Evolutionary conservation across 805 yeast species (phyloP).

Genomic region (Debaryomyces maramus): DNA sequence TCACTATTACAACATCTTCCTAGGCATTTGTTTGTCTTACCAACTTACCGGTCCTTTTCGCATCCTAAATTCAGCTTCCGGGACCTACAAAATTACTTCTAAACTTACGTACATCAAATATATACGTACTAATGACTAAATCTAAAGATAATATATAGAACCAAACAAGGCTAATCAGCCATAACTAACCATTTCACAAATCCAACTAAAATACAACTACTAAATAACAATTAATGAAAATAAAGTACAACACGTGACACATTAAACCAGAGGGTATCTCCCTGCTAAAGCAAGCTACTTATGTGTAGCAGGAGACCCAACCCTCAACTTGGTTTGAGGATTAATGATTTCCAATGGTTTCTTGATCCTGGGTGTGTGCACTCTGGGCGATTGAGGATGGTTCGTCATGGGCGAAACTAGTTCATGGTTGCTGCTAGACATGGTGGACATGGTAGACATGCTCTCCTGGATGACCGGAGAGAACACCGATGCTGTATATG

Average conservation of each 20-base stretch:
- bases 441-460: slow-evolving; percentile 42
- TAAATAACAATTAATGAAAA: slow-evolving; percentile 2
- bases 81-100: too few species aligned
- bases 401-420: slow-evolving; percentile 8
- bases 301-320: slow-evolving; percentile 47
- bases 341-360: slow-evolving; percentile 63
- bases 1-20: too few species aligned
- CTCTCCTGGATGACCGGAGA: slow-evolving; percentile 41
- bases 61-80: too few species aligned
- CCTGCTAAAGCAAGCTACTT: slow-evolving; percentile 7
- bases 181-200: background rate
- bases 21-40: too few species aligned
- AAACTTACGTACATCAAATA: background rate
- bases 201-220: slow-evolving; percentile 1
- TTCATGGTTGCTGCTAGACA: slow-evolving; percentile 21
- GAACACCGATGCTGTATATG: slow-evolving; percentile 64
- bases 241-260: slow-evolving; percentile 2
- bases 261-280: background rate
- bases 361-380: slow-evolving; percentile 56
- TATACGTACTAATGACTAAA: slow-evolving; percentile 1
- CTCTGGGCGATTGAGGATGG: slow-evolving; percentile 37
- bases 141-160: background rate
- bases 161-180: slow-evolving; percentile 1
- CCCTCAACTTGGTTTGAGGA: slow-evolving; percentile 59
- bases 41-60: too few species aligned